Percentiles rank a stretch among this genome's conserved stretches.
These are phyloP conservation scores for Quercus mongolica DNA, from an alignment of 306 rosid genomes.

Conservation along the genomic window DNA sequence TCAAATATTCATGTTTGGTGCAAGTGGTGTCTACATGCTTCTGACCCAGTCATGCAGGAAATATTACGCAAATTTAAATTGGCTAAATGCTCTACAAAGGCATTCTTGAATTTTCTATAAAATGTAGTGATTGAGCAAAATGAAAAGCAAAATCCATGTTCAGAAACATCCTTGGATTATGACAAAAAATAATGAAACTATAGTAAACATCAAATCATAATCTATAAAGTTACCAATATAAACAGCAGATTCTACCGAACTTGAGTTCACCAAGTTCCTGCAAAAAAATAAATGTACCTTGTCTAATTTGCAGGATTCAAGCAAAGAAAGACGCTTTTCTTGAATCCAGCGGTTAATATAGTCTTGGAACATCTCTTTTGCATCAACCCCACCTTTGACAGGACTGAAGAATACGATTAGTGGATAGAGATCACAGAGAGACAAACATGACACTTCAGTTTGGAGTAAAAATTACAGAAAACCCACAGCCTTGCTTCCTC, in stretches of 20 bases:
- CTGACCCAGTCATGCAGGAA: background rate
- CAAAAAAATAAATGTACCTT: constrained; percentile 15
- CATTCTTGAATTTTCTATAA: no score
- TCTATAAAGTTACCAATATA: background rate
- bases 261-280: background rate
- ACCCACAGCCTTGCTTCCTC: no score
- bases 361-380: constrained; percentile 29
- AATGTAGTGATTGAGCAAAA: background rate
- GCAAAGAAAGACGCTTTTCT: constrained; percentile 24
- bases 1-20: background rate
- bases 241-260: background rate
- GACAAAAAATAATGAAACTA: background rate
- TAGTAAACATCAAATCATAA: constrained; percentile 7
- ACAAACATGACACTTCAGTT: background rate
- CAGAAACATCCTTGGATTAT: background rate
- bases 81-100: no score
- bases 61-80: background rate
- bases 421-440: background rate
- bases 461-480: background rate
- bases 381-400: constrained; percentile 29
- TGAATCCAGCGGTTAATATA: constrained; percentile 32
- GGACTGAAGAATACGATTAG: constrained; percentile 13
- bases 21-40: background rate
- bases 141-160: background rate
- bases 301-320: constrained; percentile 32